phyloP scores from a whole-genome alignment of 129 eudicot genomes.

The Chrysanthemum lavandulifolium region DNA sequence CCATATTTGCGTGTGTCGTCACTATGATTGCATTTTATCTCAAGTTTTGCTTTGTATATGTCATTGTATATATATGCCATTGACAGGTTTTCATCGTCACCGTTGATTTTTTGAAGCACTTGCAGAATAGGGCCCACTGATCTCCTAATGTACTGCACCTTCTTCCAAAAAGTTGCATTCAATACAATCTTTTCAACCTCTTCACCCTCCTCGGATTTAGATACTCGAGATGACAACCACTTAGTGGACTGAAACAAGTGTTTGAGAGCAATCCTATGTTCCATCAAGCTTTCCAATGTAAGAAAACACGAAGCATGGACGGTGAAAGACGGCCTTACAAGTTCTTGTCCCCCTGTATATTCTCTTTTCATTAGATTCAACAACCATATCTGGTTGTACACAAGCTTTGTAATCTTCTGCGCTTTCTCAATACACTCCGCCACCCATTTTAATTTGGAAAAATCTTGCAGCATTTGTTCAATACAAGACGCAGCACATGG shows the following conservation, averaged over 20 bases:
- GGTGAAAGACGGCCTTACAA: slow-evolving; percentile 69
- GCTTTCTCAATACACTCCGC: slow-evolving; percentile 81
- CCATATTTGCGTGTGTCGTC: slow-evolving; percentile 82
- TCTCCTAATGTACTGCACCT: slow-evolving; percentile 58
- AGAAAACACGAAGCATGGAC: slow-evolving; percentile 59
- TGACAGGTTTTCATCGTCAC: slow-evolving; percentile 55
- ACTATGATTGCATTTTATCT: slow-evolving; percentile 73
- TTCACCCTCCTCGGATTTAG: slow-evolving; percentile 77
- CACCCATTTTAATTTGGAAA: slow-evolving; percentile 71
- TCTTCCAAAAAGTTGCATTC: slow-evolving; percentile 88
- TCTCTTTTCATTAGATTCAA: slow-evolving; percentile 70
- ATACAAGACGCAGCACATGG: slow-evolving; percentile 88
- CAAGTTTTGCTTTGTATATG: slow-evolving; percentile 73
- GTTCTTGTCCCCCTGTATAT: slow-evolving; percentile 81
- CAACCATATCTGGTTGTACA: slow-evolving; percentile 76
- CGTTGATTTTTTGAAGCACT: slow-evolving; percentile 69
- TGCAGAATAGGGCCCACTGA: slow-evolving; percentile 81
- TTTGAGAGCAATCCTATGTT: slow-evolving; percentile 63
- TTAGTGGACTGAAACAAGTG: slow-evolving; percentile 80
- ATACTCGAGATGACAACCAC: slow-evolving; percentile 76
- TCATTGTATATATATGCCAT: slow-evolving; percentile 88
- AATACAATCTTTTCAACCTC: slow-evolving; percentile 76
- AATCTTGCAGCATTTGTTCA: slow-evolving; percentile 77
- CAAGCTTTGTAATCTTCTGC: slow-evolving; percentile 76
- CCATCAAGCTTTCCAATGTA: slow-evolving; percentile 73